Percentiles rank a stretch among this genome's conserved stretches.
Conservation (phyloP, 768 basidiomycete species). For the Psilocybe tampanensis region DNA sequence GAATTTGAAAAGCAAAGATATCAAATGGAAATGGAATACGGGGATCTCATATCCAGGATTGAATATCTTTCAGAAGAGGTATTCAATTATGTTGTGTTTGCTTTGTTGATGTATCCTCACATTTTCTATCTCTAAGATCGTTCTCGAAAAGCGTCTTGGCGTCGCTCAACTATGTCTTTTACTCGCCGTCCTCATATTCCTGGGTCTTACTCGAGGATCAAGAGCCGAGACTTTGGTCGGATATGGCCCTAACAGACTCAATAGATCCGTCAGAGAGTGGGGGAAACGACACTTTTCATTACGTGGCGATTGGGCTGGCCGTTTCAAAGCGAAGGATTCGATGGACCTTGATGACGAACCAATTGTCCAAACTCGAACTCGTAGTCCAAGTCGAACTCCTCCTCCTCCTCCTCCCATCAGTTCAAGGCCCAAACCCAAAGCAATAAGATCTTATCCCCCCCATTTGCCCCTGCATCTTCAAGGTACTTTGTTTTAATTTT, state of each 20-base stretch:
- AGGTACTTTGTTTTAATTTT: neutral
- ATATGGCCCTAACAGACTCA: conserved; percentile 23
- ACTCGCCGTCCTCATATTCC: conserved; percentile 82
- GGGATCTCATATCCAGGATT: conserved; percentile 67
- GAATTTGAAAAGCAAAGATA: conserved; percentile 73
- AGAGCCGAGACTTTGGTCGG: conserved; percentile 35
- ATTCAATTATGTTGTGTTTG: conserved; percentile 3
- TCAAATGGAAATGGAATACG: conserved; percentile 71
- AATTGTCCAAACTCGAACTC: conserved; percentile 13
- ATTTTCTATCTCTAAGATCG: conserved; percentile 50
- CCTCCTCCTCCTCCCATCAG: conserved; percentile 12
- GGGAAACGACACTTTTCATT: conserved; percentile 56
- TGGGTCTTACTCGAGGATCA: conserved; percentile 83
- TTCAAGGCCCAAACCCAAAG: conserved; percentile 10
- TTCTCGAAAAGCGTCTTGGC: conserved; percentile 87
- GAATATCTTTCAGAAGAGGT: conserved; percentile 85
- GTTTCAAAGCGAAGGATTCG: conserved; percentile 31
- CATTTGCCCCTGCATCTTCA: conserved; percentile 8
- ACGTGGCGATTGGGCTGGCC: conserved; percentile 53
- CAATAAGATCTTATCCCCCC: conserved; percentile 14
- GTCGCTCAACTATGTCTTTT: conserved; percentile 87
- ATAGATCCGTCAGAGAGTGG: conserved; percentile 51
- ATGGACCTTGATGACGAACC: conserved; percentile 8
- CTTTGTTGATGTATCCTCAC: neutral
- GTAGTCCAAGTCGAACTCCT: conserved; percentile 32